phyloP scores from a whole-genome alignment of 495 filamentous ascomycete genomes.

The Astrocystis sublimbata region DNA sequence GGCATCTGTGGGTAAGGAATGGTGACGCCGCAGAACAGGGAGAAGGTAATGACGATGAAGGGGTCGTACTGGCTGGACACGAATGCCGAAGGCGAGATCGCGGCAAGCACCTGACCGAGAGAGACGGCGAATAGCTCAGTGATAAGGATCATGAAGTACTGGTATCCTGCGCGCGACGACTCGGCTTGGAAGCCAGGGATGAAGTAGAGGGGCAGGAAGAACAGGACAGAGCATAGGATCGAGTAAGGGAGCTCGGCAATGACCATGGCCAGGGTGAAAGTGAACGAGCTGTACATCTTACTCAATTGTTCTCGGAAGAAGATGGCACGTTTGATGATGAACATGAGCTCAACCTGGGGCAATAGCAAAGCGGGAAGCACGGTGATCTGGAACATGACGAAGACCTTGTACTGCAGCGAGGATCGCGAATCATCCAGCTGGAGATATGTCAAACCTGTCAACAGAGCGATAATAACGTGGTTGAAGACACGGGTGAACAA shows the following conservation, averaged over 20 bases:
- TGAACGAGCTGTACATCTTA: constrained; percentile 75
- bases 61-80: constrained; percentile 74
- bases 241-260: constrained; percentile 76
- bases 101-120: constrained; percentile 66
- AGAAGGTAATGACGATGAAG: constrained; percentile 75
- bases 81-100: constrained; percentile 68
- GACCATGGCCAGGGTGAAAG: constrained; percentile 70
- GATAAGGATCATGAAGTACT: constrained; percentile 79
- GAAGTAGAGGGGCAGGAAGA: constrained; percentile 77
- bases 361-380: constrained; percentile 75
- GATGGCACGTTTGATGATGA: constrained; percentile 69
- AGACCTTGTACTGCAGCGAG: constrained; percentile 75
- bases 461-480: constrained; percentile 67
- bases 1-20: constrained; percentile 76
- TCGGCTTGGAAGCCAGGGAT: constrained; percentile 62
- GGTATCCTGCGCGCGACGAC: constrained; percentile 67
- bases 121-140: constrained; percentile 77
- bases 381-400: constrained; percentile 81
- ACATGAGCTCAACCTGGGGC: constrained; percentile 74
- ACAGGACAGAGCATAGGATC: constrained; percentile 69
- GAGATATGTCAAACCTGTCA: constrained; percentile 74
- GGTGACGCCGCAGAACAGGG: constrained; percentile 82
- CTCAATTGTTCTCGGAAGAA: constrained; percentile 77
- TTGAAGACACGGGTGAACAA: constrained; percentile 75
- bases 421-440: constrained; percentile 66